Base-by-base conservation (phyloP, 1,284 basidiomycete genomes). In the Rhodotorula sp. region DNA sequence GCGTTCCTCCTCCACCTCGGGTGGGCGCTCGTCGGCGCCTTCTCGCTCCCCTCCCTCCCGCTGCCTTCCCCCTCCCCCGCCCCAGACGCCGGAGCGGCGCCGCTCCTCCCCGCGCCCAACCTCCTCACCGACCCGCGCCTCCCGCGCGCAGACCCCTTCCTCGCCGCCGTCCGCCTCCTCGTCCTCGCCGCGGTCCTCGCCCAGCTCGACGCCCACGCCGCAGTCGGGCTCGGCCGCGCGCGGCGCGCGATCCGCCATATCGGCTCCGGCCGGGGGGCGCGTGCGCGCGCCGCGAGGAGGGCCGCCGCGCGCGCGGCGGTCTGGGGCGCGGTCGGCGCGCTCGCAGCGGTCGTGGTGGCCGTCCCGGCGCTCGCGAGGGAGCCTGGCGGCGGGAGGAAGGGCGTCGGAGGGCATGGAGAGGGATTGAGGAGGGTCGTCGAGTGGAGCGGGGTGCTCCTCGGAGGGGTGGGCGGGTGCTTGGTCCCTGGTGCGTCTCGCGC, bases 21-120 rank as follows among this genome's bases (percentile, higher is more conserved):
- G 12, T 80, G 77, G 74, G 79, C 76, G 10, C 72, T 80, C 37
- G 76, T 80, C 39, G 79, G 79, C 10, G 74, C 79, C 32, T 61
- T 79, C 53, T 76, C 71, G 15, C 58, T 80, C 54, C 51, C 71
- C 1, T 13, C 54, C 3, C 41, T 27, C 41, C n/a, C 9, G 7
- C 3, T 37, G 5, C 56, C 56, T 10, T 19, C 58, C 44, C 27
- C 44, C 39, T 34, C 44, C 17, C 8, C 41, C n/a, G 4, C 58
- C n/a, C n/a, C n/a, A n/a, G n/a, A n/a, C n/a, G n/a, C n/a, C n/a
- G n/a, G n/a, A n/a, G n/a, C n/a, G n/a, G n/a, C n/a, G 19, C 41
- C 15, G 44, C 3, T 25, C 8, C 39, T 48, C 34, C 70, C 70
- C 3, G 46, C 62, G 22, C 59, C 75, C 41, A 78, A 80, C 67